Percentiles rank a stretch among this genome's conserved stretches.
Conservation (phyloP, 768 basidiomycete genomes). For the Favolaschia claudopus region DNA sequence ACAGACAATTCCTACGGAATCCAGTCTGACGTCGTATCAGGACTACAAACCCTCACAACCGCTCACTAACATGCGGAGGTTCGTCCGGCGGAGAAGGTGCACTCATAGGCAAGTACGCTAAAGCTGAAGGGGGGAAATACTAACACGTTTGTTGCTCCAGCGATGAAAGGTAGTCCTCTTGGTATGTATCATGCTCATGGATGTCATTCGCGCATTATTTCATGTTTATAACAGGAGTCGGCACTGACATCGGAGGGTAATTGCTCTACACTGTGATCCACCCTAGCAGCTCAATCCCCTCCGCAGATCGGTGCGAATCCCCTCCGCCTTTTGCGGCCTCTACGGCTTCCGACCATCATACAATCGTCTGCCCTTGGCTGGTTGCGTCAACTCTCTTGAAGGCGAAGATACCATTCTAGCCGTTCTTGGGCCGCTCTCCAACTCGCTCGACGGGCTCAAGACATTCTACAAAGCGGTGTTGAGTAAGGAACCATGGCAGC, state of each 20-base stretch:
- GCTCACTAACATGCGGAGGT: slow-evolving; percentile 75
- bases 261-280: no score
- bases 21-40: not conserved
- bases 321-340: slow-evolving; percentile 69
- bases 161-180: slow-evolving; percentile 53
- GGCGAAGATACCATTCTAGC: slow-evolving; percentile 78
- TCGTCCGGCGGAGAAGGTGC: slow-evolving; percentile 91
- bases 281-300: not conserved
- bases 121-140: not conserved
- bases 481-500: slow-evolving; percentile 67
- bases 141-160: slow-evolving; percentile 29
- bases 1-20: not conserved
- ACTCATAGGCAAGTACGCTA: slow-evolving; percentile 57
- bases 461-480: slow-evolving; percentile 71
- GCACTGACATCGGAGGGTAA: slow-evolving; percentile 84
- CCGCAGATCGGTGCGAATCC: slow-evolving; percentile 75
- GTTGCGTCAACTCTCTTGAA: slow-evolving; percentile 67
- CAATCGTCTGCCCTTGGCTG: slow-evolving; percentile 74
- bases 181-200: slow-evolving; percentile 55
- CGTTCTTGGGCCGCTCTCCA: slow-evolving; percentile 77
- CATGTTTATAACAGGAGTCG: no score
- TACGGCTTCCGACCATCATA: slow-evolving; percentile 79
- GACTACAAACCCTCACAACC: slow-evolving; percentile 79
- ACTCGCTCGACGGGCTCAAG: slow-evolving; percentile 66
- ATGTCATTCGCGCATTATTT: no score